Evolutionary conservation across 306 rosid species (phyloP).

Genomic region (Hippophae gyantsensis): DNA sequence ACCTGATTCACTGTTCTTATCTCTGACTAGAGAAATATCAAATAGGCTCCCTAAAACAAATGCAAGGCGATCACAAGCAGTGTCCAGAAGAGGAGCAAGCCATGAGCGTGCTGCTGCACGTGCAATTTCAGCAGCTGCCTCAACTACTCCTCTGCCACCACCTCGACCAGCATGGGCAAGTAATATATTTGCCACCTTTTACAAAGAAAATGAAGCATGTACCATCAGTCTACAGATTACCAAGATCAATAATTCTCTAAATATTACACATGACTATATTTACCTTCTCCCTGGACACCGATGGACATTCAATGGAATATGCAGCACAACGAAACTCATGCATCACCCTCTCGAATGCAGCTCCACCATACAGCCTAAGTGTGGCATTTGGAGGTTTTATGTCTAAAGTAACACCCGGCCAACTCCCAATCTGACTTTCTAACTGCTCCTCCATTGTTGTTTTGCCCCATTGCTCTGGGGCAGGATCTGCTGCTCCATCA

Average conservation of each 20-base stretch:
- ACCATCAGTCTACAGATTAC: constrained; percentile 7
- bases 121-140: constrained; percentile 99
- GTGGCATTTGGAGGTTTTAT: constrained; percentile 80
- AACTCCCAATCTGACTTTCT: constrained; percentile 67
- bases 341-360: constrained; percentile 96
- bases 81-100: constrained; percentile 96
- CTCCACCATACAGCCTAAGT: constrained; percentile 92
- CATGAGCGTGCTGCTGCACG: constrained; percentile 94
- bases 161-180: constrained; percentile 94
- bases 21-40: constrained; percentile 79
- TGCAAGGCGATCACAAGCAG: constrained; percentile 93
- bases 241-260: constrained; percentile 1
- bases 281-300: constrained; percentile 96
- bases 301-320: constrained; percentile 86
- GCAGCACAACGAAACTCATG: constrained; percentile 93
- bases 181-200: constrained; percentile 90
- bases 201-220: constrained; percentile 13
- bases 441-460: constrained; percentile 77
- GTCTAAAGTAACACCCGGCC: constrained; percentile 77
- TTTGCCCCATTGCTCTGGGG: constrained; percentile 97
- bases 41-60: constrained; percentile 79
- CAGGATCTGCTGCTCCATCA: constrained; percentile 97
- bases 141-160: constrained; percentile 74
- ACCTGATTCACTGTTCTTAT: constrained; percentile 49
- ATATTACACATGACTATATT: constrained; percentile 4